Conservation (phyloP, 2,329 filamentous ascomycete genomes). For the Ophiostoma sp. region DNA sequence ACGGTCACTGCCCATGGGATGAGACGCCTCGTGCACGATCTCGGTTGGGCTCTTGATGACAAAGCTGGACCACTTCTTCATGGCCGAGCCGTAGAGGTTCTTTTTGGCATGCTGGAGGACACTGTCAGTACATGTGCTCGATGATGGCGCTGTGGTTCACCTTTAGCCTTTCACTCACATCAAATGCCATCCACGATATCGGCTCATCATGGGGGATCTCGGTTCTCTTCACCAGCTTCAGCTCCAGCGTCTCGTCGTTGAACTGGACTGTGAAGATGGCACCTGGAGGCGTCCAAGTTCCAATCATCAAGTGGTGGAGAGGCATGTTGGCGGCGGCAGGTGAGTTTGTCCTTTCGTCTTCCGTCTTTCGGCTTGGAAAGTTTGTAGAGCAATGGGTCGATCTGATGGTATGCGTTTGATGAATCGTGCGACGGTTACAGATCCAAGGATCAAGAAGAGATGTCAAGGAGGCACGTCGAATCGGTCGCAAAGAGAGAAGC, state of each 20-base stretch:
- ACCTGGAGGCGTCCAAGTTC: constrained; percentile 86
- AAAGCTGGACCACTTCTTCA: constrained; percentile 92
- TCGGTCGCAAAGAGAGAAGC: not conserved
- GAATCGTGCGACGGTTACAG: not conserved
- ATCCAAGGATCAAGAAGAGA: not conserved
- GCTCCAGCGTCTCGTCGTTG: constrained; percentile 74
- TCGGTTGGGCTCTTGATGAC: constrained; percentile 72
- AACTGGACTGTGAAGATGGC: constrained; percentile 89
- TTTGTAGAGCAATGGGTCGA: not conserved
- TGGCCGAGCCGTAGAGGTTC: constrained; percentile 83
- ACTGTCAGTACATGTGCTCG: constrained; percentile 27
- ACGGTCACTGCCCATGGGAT: constrained; percentile 76
- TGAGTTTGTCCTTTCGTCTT: not conserved
- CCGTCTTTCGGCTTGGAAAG: not conserved
- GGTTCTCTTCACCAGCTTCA: constrained; percentile 76
- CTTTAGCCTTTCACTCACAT: constrained; percentile 53
- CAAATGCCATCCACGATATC: constrained; percentile 92
- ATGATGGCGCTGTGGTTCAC: not conserved
- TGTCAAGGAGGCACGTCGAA: not conserved
- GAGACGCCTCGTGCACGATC: constrained; percentile 72
- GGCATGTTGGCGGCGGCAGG: constrained; percentile 58
- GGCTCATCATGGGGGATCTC: constrained; percentile 80
- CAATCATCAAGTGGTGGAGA: constrained; percentile 83
- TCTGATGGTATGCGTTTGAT: not conserved
- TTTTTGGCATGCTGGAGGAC: constrained; percentile 69